Conservation (phyloP, 805 yeast genomes). For the Suhomyces emberorum region DNA sequence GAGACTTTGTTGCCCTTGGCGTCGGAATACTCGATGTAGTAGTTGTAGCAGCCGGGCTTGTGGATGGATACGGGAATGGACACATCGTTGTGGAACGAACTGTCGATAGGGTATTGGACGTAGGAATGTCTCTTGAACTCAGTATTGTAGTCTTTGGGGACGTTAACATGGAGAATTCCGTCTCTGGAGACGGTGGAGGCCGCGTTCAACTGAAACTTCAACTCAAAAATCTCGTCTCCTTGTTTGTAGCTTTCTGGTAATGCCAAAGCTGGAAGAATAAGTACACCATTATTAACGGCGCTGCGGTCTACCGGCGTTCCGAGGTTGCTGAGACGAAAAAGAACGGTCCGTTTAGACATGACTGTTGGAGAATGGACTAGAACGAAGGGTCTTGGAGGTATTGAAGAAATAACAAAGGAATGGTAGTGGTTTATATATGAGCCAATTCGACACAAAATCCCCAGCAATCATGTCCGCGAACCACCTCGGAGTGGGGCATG, state of each 20-base stretch:
- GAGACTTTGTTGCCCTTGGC: conserved; percentile 24
- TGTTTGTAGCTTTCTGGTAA: conserved; percentile 27
- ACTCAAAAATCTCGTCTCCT: conserved; percentile 43
- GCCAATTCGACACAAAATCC: neutral
- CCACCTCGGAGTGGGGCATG: conserved; percentile 4
- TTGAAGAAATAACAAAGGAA: no score
- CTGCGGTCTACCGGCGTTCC: conserved; percentile 46
- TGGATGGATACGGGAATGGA: conserved; percentile 58
- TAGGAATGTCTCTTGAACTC: conserved; percentile 57
- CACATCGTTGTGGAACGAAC: conserved; percentile 64
- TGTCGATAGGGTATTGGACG: conserved; percentile 46
- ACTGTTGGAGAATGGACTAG: no score
- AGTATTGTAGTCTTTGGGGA: conserved; percentile 45
- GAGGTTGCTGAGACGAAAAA: conserved; percentile 43
- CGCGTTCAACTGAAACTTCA: conserved; percentile 68
- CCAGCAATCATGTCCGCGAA: neutral
- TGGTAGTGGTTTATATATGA: neutral
- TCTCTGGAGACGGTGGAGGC: conserved; percentile 69
- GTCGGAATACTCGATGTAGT: conserved; percentile 57
- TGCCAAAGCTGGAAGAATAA: conserved; percentile 48
- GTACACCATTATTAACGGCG: conserved; percentile 43
- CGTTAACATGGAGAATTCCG: conserved; percentile 72
- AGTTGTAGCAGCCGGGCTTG: conserved; percentile 77
- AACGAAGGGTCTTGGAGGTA: no score
- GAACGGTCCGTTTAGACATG: conserved; percentile 30